Conservation (phyloP, 1,284 basidiomycete genomes). For the Serendipita sp. region DNA sequence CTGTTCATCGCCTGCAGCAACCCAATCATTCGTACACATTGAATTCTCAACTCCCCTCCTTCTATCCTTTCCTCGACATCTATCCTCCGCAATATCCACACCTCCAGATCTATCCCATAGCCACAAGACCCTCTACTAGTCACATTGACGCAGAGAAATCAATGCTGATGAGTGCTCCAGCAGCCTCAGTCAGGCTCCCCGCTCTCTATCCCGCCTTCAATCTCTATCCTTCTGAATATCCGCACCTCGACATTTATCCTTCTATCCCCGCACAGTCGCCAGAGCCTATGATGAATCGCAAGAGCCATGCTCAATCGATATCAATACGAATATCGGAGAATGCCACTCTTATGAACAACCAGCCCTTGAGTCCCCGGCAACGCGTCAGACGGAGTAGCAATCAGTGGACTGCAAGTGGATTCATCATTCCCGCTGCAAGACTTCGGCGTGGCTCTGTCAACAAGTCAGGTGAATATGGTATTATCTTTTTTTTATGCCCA, state of each 20-base stretch:
- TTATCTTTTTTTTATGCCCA: background rate
- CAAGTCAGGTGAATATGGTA: background rate
- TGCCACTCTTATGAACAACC: background rate
- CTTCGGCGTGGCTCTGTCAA: background rate
- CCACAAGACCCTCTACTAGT: too few relatives aligned
- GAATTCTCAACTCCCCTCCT: background rate
- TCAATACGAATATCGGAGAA: background rate
- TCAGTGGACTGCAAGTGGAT: background rate
- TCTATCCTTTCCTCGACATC: background rate
- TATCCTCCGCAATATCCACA: conserved; percentile 12
- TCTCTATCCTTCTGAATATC: background rate
- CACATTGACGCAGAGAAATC: too few relatives aligned
- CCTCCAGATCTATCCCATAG: conserved; percentile 3
- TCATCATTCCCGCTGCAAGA: background rate
- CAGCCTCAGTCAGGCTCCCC: background rate
- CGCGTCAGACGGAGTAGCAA: background rate
- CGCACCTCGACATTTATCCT: conserved; percentile 1
- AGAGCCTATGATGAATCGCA: background rate
- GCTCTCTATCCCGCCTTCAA: background rate
- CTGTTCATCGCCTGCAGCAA: too few relatives aligned
- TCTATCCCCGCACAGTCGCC: background rate
- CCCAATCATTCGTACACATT: too few relatives aligned
- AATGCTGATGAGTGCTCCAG: background rate
- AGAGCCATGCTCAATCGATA: background rate
- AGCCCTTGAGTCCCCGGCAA: background rate